These are phyloP conservation scores for Cercospora janseana DNA, from an alignment of 2,329 filamentous ascomycete genomes.

Conservation along the genomic window DNA sequence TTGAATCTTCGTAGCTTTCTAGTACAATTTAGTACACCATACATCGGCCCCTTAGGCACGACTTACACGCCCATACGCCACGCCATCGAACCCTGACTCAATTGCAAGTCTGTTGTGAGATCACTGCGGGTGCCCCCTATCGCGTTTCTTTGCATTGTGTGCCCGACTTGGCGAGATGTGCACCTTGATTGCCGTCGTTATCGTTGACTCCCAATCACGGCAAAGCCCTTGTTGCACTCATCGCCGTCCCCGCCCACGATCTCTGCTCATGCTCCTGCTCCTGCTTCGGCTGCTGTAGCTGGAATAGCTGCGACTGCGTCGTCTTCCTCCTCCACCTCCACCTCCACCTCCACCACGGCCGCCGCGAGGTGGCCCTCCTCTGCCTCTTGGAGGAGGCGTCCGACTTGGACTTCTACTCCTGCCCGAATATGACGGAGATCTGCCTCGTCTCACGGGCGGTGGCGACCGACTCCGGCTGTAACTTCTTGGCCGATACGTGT, in stretches of 20 bases:
- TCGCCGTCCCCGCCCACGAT: slow-evolving; percentile 28
- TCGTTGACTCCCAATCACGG: too few species aligned
- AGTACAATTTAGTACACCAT: slow-evolving; percentile 6
- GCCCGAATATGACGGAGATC: slow-evolving; percentile 39
- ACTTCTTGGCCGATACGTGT: slow-evolving; percentile 31
- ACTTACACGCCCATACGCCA: not conserved
- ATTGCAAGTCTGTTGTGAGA: too few species aligned
- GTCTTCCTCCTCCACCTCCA: slow-evolving; percentile 16
- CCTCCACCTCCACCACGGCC: slow-evolving; percentile 16
- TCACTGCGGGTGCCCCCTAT: too few species aligned
- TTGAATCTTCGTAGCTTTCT: not conserved
- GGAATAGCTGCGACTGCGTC: slow-evolving; percentile 23
- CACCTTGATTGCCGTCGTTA: too few species aligned
- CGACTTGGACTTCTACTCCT: slow-evolving; percentile 37
- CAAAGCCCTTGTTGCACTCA: too few species aligned
- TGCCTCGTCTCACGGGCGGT: slow-evolving; percentile 28
- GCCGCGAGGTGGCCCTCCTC: slow-evolving; percentile 18
- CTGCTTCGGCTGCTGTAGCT: slow-evolving; percentile 26
- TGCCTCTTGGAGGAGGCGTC: slow-evolving; percentile 24
- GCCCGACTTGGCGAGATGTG: too few species aligned
- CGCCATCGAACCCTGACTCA: too few species aligned
- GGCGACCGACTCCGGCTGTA: slow-evolving; percentile 25
- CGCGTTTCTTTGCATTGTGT: too few species aligned
- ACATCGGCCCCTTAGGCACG: not conserved
- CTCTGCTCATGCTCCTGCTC: slow-evolving; percentile 29